These are phyloP conservation scores for Antarctomyces pellizariae DNA, from an alignment of 495 filamentous ascomycete genomes.

Conservation along the genomic window DNA sequence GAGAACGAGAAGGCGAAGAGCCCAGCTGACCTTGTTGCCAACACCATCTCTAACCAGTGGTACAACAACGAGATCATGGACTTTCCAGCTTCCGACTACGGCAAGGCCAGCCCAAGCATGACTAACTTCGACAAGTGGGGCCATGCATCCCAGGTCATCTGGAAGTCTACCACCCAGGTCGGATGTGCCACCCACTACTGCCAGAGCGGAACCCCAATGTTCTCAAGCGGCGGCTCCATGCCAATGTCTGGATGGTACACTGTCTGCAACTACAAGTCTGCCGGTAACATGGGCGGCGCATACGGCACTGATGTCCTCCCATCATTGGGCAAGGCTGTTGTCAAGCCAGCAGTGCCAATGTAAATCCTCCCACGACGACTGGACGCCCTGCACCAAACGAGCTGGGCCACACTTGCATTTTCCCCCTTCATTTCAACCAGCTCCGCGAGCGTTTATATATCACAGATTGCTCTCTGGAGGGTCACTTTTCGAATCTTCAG, in stretches of 20 bases:
- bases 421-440: neutral
- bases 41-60: slow-evolving; percentile 51
- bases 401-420: neutral
- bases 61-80: slow-evolving; percentile 52
- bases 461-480: neutral
- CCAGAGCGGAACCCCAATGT: slow-evolving; percentile 22
- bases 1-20: slow-evolving; percentile 8
- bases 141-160: slow-evolving; percentile 81
- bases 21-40: slow-evolving; percentile 24
- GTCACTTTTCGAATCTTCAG: neutral
- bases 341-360: slow-evolving; percentile 3
- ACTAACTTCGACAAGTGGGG: slow-evolving; percentile 45
- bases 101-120: slow-evolving; percentile 25
- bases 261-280: slow-evolving; percentile 73
- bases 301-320: slow-evolving; percentile 6
- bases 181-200: slow-evolving; percentile 47
- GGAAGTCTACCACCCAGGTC: slow-evolving; percentile 44
- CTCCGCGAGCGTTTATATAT: neutral
- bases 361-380: neutral
- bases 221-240: slow-evolving; percentile 20
- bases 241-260: slow-evolving; percentile 31
- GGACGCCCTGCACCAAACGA: neutral
- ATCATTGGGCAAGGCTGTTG: slow-evolving; percentile 3
- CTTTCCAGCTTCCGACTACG: slow-evolving; percentile 18
- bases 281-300: slow-evolving; percentile 11